These are phyloP conservation scores for Cyclotella atomus DNA, from an alignment of 108 stramenopile species.

Conservation along the genomic window DNA sequence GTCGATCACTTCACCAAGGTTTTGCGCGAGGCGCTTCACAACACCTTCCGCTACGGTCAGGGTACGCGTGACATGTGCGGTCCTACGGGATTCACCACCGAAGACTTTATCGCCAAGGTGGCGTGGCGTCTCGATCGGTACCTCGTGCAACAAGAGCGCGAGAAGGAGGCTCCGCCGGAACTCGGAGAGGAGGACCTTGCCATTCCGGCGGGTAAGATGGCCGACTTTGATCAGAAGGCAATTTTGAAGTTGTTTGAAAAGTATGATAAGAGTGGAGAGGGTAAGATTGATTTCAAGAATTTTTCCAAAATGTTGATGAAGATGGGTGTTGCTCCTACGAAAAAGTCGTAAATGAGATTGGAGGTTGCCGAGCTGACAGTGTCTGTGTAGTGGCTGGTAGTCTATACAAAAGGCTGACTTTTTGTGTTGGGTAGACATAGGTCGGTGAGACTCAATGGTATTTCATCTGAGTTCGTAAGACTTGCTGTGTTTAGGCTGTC, in stretches of 20 bases:
- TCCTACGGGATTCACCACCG: constrained; percentile 93
- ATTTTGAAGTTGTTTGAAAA: constrained; percentile 83
- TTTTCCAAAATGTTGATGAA: constrained; percentile 92
- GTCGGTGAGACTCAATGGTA: no score
- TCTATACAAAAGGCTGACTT: no score
- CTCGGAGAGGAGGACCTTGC: constrained; percentile 77
- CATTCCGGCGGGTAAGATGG: constrained; percentile 65
- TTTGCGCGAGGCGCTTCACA: constrained; percentile 90
- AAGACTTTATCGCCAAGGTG: constrained; percentile 93
- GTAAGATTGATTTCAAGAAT: constrained; percentile 88
- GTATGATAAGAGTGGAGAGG: constrained; percentile 91
- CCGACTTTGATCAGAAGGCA: constrained; percentile 82
- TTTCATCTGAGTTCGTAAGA: no score
- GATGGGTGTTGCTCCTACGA: constrained; percentile 90
- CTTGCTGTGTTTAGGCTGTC: no score
- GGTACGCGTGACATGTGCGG: constrained; percentile 97
- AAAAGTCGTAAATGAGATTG: no score
- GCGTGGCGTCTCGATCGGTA: constrained; percentile 91
- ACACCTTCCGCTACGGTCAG: constrained; percentile 96
- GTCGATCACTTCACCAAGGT: constrained; percentile 78
- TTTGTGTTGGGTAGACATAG: no score
- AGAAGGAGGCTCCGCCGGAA: constrained; percentile 78
- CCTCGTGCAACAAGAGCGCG: constrained; percentile 66
- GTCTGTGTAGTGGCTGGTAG: no score
- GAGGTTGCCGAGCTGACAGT: no score